Evolutionary conservation across 2,329 filamentous ascomycete species (phyloP).

Genomic region (Balansia obtecta): DNA sequence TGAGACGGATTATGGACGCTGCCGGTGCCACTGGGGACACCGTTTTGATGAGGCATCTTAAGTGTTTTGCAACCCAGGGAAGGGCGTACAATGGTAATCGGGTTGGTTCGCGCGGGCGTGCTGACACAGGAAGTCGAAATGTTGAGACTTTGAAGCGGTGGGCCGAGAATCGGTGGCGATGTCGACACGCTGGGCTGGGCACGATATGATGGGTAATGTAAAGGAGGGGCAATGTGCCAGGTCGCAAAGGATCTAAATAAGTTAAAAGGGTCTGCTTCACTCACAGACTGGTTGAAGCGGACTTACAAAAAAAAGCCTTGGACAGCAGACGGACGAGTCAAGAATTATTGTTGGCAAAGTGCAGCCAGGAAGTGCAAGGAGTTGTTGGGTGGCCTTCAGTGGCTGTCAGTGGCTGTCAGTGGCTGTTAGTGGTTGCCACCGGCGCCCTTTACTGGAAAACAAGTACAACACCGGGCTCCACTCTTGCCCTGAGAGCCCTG

Average conservation of each 20-base stretch:
- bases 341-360: background rate
- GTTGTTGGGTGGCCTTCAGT: background rate
- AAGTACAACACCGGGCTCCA: no score
- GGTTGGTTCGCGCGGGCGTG: background rate
- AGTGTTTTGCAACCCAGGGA: background rate
- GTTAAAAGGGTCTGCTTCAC: background rate
- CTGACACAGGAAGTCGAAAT: conserved; percentile 1
- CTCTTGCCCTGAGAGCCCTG: background rate
- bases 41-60: conserved; percentile 30
- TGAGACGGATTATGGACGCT: conserved; percentile 32
- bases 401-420: background rate
- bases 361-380: background rate
- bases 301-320: background rate
- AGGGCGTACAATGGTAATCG: background rate
- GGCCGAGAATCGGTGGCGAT: conserved; percentile 5
- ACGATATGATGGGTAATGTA: background rate
- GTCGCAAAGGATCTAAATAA: background rate
- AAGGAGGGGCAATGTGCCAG: conserved; percentile 1
- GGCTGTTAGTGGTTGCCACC: background rate
- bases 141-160: background rate
- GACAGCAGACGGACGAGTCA: background rate
- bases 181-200: background rate
- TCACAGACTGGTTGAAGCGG: background rate
- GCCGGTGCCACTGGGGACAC: conserved; percentile 20
- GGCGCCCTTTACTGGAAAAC: no score